Evolutionary conservation across 2,329 filamentous ascomycete species (phyloP), one percentile per base, ranked within the genome.

Genomic region (Ophiocordyceps unilateralis): DNA sequence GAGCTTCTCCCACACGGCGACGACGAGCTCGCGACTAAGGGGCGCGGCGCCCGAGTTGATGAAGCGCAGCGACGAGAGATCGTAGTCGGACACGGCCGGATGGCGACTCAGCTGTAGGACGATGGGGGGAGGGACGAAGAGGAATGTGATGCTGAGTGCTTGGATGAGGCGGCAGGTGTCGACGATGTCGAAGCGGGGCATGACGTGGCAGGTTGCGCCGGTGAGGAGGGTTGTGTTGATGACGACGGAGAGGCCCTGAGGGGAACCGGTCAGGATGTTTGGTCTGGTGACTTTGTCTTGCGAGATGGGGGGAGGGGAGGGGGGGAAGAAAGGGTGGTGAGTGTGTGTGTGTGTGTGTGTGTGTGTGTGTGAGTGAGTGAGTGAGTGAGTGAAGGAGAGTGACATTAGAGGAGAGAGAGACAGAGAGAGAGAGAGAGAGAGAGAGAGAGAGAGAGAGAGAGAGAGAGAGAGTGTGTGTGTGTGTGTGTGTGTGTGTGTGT

Each of bases 11-110:
- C 84, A 83, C 3, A 91, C 74, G 9, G 76, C 72, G 44, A 86
- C 76, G 1, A 89, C 82, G 2, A 96, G 72, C 48, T 94, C 86
- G 26, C 69, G 66, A 0, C 85, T 89, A 36, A 95, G 66, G 0
- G 89, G 89, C 1, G 89, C 88, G 0, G 88, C 89, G 21, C 84
- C 89, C 1, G 77, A 88, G 61, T 87, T 91, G 67, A 94, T 68
- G 74, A 88, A 88, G 39, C 83, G 80, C 21, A 96, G 55, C 5
- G 73, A 78, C 15, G 75, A 78, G 37, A 96, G 68, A 58, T 96
- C 77, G 62, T 93, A 94, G 48, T 86, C 82, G 43, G 74, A 72
- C 8, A 94, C 78, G 3, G 77, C 55, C 0, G 87, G 86, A 51
- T 83, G 74, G 59, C 94, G 94, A 49, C 80, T 75, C 1, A 96